These are phyloP conservation scores for Volvox carteri DNA, from an alignment of 163 green algal species.

Conservation along the genomic window DNA sequence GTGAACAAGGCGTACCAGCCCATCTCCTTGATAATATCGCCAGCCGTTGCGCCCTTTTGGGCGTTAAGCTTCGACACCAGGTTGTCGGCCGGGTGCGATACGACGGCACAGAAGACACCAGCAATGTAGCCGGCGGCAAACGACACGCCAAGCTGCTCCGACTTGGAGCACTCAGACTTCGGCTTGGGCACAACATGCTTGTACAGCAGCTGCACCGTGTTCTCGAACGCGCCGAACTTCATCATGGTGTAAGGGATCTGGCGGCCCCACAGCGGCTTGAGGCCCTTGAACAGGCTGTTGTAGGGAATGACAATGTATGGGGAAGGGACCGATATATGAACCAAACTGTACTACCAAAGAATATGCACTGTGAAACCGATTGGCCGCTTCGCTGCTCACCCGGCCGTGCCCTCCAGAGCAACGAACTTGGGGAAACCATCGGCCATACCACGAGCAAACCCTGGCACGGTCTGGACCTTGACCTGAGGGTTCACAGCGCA, in stretches of 20 bases:
- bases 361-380: not conserved
- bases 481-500: slow-evolving; percentile 76
- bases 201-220: slow-evolving; percentile 95
- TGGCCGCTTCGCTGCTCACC: slow-evolving; percentile 62
- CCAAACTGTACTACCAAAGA: not conserved
- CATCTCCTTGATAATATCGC: slow-evolving; percentile 91
- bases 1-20: slow-evolving; percentile 89
- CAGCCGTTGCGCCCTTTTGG: slow-evolving; percentile 84
- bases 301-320: not conserved
- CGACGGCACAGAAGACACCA: slow-evolving; percentile 96
- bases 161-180: slow-evolving; percentile 95
- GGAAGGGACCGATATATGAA: not conserved
- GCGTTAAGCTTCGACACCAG: slow-evolving; percentile 97
- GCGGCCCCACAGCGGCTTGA: slow-evolving; percentile 94
- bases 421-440: slow-evolving; percentile 96
- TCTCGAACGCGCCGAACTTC: slow-evolving; percentile 97
- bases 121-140: slow-evolving; percentile 90
- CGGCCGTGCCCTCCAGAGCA: slow-evolving; percentile 76
- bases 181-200: slow-evolving; percentile 97
- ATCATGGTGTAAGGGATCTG: slow-evolving; percentile 99
- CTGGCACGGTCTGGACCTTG: slow-evolving; percentile 96
- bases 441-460: slow-evolving; percentile 91
- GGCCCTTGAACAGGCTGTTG: slow-evolving; percentile 93
- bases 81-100: slow-evolving; percentile 98
- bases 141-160: slow-evolving; percentile 94